Percentiles rank a stretch among this genome's conserved stretches.
Conservation (phyloP, 768 basidiomycete genomes). For the Boletus rufocinnamomeus region DNA sequence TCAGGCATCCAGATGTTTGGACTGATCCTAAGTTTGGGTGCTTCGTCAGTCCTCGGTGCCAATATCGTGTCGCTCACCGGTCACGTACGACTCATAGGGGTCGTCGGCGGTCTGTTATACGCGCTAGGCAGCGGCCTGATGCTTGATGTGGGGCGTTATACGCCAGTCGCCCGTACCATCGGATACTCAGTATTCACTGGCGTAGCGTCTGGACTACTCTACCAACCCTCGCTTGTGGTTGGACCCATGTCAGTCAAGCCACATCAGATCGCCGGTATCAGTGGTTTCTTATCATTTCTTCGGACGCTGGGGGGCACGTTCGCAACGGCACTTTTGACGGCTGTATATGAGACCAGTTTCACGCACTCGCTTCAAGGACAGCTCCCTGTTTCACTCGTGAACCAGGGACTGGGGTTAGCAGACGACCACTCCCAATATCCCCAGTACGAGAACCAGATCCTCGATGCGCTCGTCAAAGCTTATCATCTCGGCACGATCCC, state of each 20-base stretch:
- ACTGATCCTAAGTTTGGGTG: slow-evolving; percentile 35
- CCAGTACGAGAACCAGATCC: slow-evolving; percentile 36
- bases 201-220: slow-evolving; percentile 35
- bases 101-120: slow-evolving; percentile 34
- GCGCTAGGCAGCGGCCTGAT: slow-evolving; percentile 37
- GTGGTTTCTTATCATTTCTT: slow-evolving; percentile 39
- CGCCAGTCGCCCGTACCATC: slow-evolving; percentile 30
- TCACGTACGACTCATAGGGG: slow-evolving; percentile 34
- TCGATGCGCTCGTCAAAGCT: slow-evolving; percentile 35
- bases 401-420: slow-evolving; percentile 35
- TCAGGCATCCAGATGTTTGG: slow-evolving; percentile 41
- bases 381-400: slow-evolving; percentile 31
- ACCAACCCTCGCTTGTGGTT: slow-evolving; percentile 38
- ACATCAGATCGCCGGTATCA: slow-evolving; percentile 37
- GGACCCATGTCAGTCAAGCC: slow-evolving; percentile 39
- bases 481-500: slow-evolving; percentile 38
- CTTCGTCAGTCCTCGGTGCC: slow-evolving; percentile 38
- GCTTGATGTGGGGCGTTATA: slow-evolving; percentile 34
- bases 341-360: slow-evolving; percentile 36
- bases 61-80: slow-evolving; percentile 36
- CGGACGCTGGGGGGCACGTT: slow-evolving; percentile 38
- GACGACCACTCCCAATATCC: slow-evolving; percentile 34
- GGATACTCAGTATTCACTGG: slow-evolving; percentile 37
- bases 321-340: slow-evolving; percentile 39
- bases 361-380: slow-evolving; percentile 31